Percentiles rank a stretch among this genome's conserved stretches.
phyloP scores from a whole-genome alignment of 441 rosid genomes.

The Erodium chrysanthum region DNA sequence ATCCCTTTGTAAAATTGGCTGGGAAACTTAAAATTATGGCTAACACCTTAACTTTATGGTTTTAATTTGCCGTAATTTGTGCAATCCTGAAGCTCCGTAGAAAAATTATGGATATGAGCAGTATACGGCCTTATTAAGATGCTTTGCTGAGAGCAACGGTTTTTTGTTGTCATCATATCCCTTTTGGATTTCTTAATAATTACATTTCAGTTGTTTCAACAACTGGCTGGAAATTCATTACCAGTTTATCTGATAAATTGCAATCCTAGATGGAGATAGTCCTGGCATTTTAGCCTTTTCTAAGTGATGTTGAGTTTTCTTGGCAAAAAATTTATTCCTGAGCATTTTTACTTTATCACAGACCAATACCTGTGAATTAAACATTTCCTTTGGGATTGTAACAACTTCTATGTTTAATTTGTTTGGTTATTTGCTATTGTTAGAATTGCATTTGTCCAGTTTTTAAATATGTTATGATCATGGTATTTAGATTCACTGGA shows the following conservation, averaged over 20 bases:
- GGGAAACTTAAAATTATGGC: background rate
- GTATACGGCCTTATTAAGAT: background rate
- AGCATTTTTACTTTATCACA: background rate
- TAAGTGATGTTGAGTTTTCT: background rate
- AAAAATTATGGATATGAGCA: background rate
- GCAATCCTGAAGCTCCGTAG: background rate
- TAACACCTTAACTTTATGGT: background rate
- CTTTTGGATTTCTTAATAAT: background rate
- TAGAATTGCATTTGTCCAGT: background rate
- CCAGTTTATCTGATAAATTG: background rate
- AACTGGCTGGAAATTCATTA: background rate
- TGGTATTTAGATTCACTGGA: background rate
- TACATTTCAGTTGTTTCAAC: background rate
- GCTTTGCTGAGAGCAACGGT: background rate
- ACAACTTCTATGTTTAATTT: background rate
- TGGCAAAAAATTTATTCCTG: background rate
- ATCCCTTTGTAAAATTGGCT: background rate
- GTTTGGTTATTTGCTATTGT: too few relatives aligned
- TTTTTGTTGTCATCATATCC: background rate
- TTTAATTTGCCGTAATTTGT: background rate
- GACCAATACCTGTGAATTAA: background rate
- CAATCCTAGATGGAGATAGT: background rate
- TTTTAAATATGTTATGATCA: background rate
- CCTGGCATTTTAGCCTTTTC: background rate
- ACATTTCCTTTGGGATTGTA: background rate